Base-by-base conservation (phyloP, 2,329 filamentous ascomycete genomes). In the Fusarium ambrosium region DNA sequence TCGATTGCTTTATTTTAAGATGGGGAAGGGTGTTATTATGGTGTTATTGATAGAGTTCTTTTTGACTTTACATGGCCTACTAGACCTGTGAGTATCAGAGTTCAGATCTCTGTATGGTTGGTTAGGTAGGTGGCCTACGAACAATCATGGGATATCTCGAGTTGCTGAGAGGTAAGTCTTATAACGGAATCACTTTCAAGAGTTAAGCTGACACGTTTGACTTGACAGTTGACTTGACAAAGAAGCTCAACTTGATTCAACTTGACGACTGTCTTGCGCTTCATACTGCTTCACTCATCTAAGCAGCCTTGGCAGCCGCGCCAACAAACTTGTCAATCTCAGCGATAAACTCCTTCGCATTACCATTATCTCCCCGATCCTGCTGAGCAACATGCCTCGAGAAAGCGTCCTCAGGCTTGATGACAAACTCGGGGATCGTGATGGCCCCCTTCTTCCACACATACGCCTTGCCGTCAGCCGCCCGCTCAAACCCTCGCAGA, bases 401-500 rank as follows among this genome's bases (percentile, higher is more conserved):
- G 55, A 76, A 76, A 9, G 53, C 51, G 45, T 76, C 74, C 14
- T 70, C 70, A 5, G 76, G 55, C 72, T 71, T 77, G 48, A 78
- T 70, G 41, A 72, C 63, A 67, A 72, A 78, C 55, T 78, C 76
- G 0, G 76, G 76, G 20, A 78, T 66, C 27, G 59, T 48, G 9
- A 77, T 24, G 18, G 39, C 53, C 1, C 66, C 71, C 62, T 72
- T 75, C 62, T 62, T 73, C 74, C 76, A 75, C 24, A 72, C 51
- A 56, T 64, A 75, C 16, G 65, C 61, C 34, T 68, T 71, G 22
- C 62, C 60, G 4, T 66, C 67, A 0, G 59, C 34, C 11, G 39
- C 20, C 14, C 74, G 75, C 29, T 64, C 64, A 24, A 72, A 76
- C 7, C 73, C 74, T 18, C 69, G 64, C 1, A 78, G 68, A 27